A percentile compares a stretch with the other conserved stretches of the same genome.
Evolutionary conservation across 371 early-diverging fungal genomes (phyloP).

Genomic region (Mortierella sp.): DNA sequence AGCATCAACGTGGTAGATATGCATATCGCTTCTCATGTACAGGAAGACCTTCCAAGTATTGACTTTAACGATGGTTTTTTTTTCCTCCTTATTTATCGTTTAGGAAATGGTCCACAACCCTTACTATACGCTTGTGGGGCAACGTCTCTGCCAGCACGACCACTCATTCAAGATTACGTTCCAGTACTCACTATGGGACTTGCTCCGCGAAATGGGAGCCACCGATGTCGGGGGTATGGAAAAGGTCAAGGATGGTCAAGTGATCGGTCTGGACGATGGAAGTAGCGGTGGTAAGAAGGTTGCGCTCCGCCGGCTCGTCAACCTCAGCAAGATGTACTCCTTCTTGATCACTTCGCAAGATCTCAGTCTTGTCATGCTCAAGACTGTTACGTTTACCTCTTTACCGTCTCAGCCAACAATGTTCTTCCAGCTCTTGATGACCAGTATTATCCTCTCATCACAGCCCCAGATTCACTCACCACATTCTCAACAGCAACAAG

Average conservation of each 20-base stretch:
- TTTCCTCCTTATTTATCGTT: too few relatives aligned
- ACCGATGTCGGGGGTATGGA: slow-evolving; percentile 82
- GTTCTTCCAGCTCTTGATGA: slow-evolving; percentile 77
- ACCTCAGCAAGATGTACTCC: slow-evolving; percentile 81
- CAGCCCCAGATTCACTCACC: slow-evolving; percentile 38
- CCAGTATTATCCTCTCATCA: slow-evolving; percentile 55
- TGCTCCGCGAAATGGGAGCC: slow-evolving; percentile 82
- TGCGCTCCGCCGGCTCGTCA: slow-evolving; percentile 74
- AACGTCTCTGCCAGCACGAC: slow-evolving; percentile 77
- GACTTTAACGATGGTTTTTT: too few relatives aligned
- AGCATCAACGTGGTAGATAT: too few relatives aligned
- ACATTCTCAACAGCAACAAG: slow-evolving; percentile 11
- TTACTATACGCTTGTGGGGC: slow-evolving; percentile 91
- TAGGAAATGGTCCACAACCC: slow-evolving; percentile 93
- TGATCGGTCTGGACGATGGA: slow-evolving; percentile 30
- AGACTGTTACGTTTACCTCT: slow-evolving; percentile 81
- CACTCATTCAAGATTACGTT: slow-evolving; percentile 92
- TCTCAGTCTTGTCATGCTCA: slow-evolving; percentile 74
- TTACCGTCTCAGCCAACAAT: slow-evolving; percentile 68
- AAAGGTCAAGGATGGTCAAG: slow-evolving; percentile 55
- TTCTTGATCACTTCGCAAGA: slow-evolving; percentile 69
- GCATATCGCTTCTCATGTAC: too few relatives aligned
- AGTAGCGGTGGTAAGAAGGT: slow-evolving; percentile 45
- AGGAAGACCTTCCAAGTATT: too few relatives aligned
- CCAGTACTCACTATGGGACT: slow-evolving; percentile 96